A percentile compares a stretch with the other conserved stretches of the same genome.
phyloP scores from a whole-genome alignment of 768 basidiomycete genomes.

The Polyporus arcularius region DNA sequence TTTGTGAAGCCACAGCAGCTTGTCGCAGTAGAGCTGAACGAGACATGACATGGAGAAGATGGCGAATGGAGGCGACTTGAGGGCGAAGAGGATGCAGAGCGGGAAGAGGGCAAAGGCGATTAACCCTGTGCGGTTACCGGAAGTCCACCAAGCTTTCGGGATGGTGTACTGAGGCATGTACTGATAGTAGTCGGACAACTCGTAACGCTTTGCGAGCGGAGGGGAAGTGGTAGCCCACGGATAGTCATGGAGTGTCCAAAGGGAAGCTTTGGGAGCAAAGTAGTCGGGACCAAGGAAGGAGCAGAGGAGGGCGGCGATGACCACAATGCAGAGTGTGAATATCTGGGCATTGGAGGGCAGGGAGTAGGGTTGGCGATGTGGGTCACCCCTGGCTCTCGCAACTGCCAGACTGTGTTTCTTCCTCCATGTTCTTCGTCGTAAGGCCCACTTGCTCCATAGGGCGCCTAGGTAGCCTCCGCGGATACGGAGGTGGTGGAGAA shows the following conservation, averaged over 20 bases:
- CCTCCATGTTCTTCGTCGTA: slow-evolving; percentile 60
- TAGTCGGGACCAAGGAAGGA: slow-evolving; percentile 70
- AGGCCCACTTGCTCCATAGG: slow-evolving; percentile 57
- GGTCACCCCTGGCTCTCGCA: slow-evolving; percentile 34
- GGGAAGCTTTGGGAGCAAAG: slow-evolving; percentile 48
- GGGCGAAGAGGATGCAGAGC: slow-evolving; percentile 65
- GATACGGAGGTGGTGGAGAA: slow-evolving; percentile 45
- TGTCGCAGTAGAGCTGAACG: slow-evolving; percentile 73
- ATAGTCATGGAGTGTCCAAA: slow-evolving; percentile 35
- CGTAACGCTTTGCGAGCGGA: slow-evolving; percentile 23
- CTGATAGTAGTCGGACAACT: slow-evolving; percentile 36
- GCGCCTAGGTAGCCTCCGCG: slow-evolving; percentile 49
- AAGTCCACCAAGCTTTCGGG: slow-evolving; percentile 69
- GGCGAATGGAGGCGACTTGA: slow-evolving; percentile 74
- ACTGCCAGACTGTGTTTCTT: slow-evolving; percentile 44
- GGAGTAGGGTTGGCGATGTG: slow-evolving; percentile 43
- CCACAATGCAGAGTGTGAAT: slow-evolving; percentile 47
- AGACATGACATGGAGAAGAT: slow-evolving; percentile 63
- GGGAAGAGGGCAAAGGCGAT: slow-evolving; percentile 75
- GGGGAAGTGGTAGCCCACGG: slow-evolving; percentile 33
- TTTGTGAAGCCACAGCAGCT: slow-evolving; percentile 68
- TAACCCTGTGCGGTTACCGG: slow-evolving; percentile 64
- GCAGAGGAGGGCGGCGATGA: slow-evolving; percentile 44
- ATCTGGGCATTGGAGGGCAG: slow-evolving; percentile 69
- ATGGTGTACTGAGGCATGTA: slow-evolving; percentile 61